Conservation (phyloP, 2,329 filamentous ascomycete species). For the Colletotrichum sp. region DNA sequence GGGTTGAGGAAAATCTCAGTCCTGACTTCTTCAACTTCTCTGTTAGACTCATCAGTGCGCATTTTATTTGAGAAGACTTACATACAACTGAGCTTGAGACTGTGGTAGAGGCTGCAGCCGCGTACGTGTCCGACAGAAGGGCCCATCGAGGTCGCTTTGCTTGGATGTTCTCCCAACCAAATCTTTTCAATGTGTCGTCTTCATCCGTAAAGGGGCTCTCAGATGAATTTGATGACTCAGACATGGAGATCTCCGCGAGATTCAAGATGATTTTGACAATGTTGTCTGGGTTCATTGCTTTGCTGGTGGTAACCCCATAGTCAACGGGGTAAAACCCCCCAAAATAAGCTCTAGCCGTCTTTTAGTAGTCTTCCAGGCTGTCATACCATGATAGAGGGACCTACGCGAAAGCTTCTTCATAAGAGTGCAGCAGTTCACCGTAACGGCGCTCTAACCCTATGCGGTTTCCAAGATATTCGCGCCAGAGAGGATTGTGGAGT, state of each 20-base stretch:
- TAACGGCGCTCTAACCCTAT: slow-evolving; percentile 25
- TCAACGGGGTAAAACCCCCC: slow-evolving; percentile 25
- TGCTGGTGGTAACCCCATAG: slow-evolving; percentile 20
- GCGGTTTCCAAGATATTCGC: slow-evolving; percentile 25
- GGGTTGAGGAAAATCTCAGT: not conserved
- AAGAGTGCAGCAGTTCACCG: slow-evolving; percentile 22
- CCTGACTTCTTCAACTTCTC: not conserved
- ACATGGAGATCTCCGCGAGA: slow-evolving; percentile 16
- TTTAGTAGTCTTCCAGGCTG: not conserved
- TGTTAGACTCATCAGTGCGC: not conserved
- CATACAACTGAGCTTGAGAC: slow-evolving; percentile 21
- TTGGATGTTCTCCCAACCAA: slow-evolving; percentile 26
- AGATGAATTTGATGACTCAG: slow-evolving; percentile 21
- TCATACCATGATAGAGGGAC: accelerated
- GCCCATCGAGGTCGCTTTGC: slow-evolving; percentile 23
- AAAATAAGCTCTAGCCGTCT: slow-evolving; percentile 18
- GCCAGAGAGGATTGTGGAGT: slow-evolving; percentile 24
- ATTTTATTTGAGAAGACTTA: not conserved
- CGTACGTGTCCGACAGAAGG: slow-evolving; percentile 25
- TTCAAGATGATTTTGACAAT: slow-evolving; percentile 25
- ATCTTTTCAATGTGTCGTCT: slow-evolving; percentile 18
- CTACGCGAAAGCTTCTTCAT: slow-evolving; percentile 22
- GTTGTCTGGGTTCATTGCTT: slow-evolving; percentile 22
- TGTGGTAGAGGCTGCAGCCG: slow-evolving; percentile 21
- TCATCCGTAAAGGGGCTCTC: slow-evolving; percentile 18